Evolutionary conservation across 1,284 basidiomycete genomes (phyloP).

Genomic region (Anthracocystis walkeri): DNA sequence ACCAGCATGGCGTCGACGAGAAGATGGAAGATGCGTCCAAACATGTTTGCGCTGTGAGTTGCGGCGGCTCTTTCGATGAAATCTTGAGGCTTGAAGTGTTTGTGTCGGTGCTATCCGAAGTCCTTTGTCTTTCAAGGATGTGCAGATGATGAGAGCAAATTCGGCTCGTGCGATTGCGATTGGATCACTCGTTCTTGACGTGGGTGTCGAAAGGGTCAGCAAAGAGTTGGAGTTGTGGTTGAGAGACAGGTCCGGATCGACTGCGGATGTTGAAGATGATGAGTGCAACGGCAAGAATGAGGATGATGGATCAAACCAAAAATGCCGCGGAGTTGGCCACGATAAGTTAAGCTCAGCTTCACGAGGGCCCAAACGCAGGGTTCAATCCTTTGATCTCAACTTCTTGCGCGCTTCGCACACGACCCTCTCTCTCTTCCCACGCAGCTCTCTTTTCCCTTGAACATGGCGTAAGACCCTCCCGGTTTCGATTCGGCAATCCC

Average conservation of each 20-base stretch:
- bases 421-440: slow-evolving; percentile 7
- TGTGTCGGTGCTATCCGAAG: neutral
- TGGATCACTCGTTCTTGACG: neutral
- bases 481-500: slow-evolving; percentile 1
- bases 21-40: slow-evolving; percentile 65
- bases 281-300: neutral
- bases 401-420: slow-evolving; percentile 28
- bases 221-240: neutral
- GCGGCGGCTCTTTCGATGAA: neutral
- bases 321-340: neutral
- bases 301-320: slow-evolving; percentile 1
- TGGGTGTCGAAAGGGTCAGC: neutral
- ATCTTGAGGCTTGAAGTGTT: neutral
- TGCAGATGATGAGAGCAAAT: neutral
- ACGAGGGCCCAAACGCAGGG: slow-evolving; percentile 36
- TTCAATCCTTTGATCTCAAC: slow-evolving; percentile 17
- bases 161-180: neutral
- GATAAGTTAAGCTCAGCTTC: neutral
- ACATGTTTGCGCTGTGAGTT: slow-evolving; percentile 47
- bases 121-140: neutral
- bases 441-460: neutral
- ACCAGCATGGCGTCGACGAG: slow-evolving; percentile 66
- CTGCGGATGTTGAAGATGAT: neutral
- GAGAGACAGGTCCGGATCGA: neutral
- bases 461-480: neutral